These are phyloP conservation scores for Aspergillus panamensis DNA, from an alignment of 495 filamentous ascomycete genomes.

Conservation along the genomic window DNA sequence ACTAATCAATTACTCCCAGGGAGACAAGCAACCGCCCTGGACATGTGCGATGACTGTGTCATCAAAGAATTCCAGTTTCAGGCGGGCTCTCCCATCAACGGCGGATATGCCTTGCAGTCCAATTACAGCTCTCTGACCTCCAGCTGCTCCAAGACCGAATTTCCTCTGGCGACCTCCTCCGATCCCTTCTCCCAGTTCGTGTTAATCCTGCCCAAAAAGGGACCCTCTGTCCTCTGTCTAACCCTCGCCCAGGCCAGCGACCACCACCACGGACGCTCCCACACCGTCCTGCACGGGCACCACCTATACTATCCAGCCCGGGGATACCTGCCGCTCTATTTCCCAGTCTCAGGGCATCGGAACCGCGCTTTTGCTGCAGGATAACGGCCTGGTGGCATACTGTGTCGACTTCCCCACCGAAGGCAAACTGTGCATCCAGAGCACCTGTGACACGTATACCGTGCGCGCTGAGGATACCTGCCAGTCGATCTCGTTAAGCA, in stretches of 20 bases:
- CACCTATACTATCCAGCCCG: slow-evolving; percentile 3
- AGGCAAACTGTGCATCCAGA: slow-evolving; percentile 4
- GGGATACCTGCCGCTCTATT: slow-evolving; percentile 23
- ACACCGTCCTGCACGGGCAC: slow-evolving; percentile 4
- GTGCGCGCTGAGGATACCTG: slow-evolving; percentile 5
- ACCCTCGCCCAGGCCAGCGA: background rate
- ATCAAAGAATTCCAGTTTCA: background rate
- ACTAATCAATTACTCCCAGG: background rate
- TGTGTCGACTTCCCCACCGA: slow-evolving; percentile 3
- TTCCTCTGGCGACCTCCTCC: slow-evolving; percentile 4
- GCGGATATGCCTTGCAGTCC: background rate
- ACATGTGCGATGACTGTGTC: background rate
- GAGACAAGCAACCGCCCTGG: background rate
- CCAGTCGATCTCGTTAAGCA: background rate
- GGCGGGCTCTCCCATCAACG: background rate
- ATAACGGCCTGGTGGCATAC: slow-evolving; percentile 6
- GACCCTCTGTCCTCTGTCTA: background rate
- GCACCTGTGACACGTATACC: slow-evolving; percentile 4
- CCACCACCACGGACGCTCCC: background rate
- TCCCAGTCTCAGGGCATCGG: slow-evolving; percentile 10
- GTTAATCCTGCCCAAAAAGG: background rate
- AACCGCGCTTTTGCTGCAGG: slow-evolving; percentile 7
- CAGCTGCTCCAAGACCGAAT: slow-evolving; percentile 10
- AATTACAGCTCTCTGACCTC: slow-evolving; percentile 1
- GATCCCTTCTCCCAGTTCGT: background rate